These are phyloP conservation scores for Pseudomicrostroma phylloplanum DNA, from an alignment of 1,284 basidiomycete genomes.

Conservation along the genomic window DNA sequence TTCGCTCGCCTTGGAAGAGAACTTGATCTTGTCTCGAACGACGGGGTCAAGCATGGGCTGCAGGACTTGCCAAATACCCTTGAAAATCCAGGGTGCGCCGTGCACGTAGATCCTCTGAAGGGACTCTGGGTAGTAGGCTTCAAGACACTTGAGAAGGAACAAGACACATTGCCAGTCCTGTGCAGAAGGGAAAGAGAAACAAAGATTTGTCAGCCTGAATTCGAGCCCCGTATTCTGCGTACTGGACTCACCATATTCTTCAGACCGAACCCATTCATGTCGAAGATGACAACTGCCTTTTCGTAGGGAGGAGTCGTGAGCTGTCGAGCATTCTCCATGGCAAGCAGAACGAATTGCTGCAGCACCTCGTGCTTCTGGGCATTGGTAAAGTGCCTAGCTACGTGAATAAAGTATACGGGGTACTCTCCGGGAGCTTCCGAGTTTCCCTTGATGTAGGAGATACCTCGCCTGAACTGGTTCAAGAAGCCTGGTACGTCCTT, in stretches of 20 bases:
- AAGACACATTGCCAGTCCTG: slow-evolving; percentile 48
- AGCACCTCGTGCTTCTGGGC: slow-evolving; percentile 49
- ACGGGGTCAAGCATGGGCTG: slow-evolving; percentile 50
- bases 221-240: too few relatives aligned
- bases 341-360: slow-evolving; percentile 48
- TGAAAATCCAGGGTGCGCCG: slow-evolving; percentile 50
- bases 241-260: slow-evolving; percentile 37
- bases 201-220: too few relatives aligned
- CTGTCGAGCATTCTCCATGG: slow-evolving; percentile 45
- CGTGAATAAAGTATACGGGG: slow-evolving; percentile 50
- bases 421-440: slow-evolving; percentile 38
- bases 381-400: slow-evolving; percentile 48
- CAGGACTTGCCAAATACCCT: slow-evolving; percentile 49
- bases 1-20: slow-evolving; percentile 44
- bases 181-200: too few relatives aligned
- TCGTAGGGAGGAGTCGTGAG: slow-evolving; percentile 47
- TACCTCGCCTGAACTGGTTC: slow-evolving; percentile 50
- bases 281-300: slow-evolving; percentile 46
- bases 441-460: slow-evolving; percentile 51
- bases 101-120: slow-evolving; percentile 50
- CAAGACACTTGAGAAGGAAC: slow-evolving; percentile 49
- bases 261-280: slow-evolving; percentile 49
- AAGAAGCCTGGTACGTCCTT: slow-evolving; percentile 48
- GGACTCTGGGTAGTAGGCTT: slow-evolving; percentile 50
- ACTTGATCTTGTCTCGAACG: slow-evolving; percentile 50